phyloP scores from a whole-genome alignment of 331 rosid species.

The Acacia concinna region DNA sequence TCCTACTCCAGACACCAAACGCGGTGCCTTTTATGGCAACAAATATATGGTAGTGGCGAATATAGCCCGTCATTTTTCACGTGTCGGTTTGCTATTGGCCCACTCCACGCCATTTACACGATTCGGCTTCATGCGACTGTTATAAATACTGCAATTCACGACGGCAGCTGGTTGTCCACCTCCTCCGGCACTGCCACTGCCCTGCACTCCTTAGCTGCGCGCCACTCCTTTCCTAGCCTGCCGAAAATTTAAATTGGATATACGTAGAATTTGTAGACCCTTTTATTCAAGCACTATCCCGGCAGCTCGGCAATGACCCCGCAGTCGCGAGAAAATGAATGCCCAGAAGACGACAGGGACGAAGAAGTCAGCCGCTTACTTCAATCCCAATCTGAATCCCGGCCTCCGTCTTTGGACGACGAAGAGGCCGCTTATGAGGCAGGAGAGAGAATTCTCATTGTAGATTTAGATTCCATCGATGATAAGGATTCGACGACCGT shows the following conservation, averaged over 20 bases:
- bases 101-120: not conserved
- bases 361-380: slow-evolving; percentile 61
- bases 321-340: slow-evolving; percentile 37
- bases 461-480: slow-evolving; percentile 36
- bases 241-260: slow-evolving; percentile 8
- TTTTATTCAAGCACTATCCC: not conserved
- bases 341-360: slow-evolving; percentile 35
- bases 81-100: slow-evolving; percentile 1
- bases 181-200: not conserved
- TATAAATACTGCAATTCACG: slow-evolving; percentile 32
- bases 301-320: slow-evolving; percentile 31
- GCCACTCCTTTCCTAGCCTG: not conserved
- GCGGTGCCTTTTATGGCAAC: not conserved
- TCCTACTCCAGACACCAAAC: too few species aligned
- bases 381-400: slow-evolving; percentile 25
- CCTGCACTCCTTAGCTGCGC: not conserved
- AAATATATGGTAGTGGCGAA: not conserved
- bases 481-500: slow-evolving; percentile 35
- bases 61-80: not conserved
- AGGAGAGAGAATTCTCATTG: slow-evolving; percentile 66
- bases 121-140: not conserved
- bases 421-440: slow-evolving; percentile 71
- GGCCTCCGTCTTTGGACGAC: slow-evolving; percentile 17
- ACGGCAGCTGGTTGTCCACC: not conserved
- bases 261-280: not conserved